Conservation (phyloP, 257 asterid species). For the Nicotiana attenuata region DNA sequence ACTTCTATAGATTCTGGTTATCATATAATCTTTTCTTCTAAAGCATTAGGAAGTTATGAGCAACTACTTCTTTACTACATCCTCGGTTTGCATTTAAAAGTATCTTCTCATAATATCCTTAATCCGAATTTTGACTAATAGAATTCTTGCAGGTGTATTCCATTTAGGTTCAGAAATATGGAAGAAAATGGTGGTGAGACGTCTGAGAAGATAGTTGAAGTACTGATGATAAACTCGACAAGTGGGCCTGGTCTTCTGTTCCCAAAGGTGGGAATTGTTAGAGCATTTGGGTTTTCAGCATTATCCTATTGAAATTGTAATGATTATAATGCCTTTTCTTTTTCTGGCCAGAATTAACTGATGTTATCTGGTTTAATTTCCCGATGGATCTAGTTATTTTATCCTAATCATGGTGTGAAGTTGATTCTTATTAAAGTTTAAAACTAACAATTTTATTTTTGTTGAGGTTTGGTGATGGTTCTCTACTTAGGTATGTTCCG, state of each 20-base stretch:
- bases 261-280: constrained; percentile 60
- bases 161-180: constrained; percentile 44
- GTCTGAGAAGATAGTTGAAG: constrained; percentile 51
- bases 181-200: constrained; percentile 42
- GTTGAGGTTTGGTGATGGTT: not conserved
- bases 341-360: not conserved
- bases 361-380: not conserved
- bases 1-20: not conserved
- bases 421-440: not conserved
- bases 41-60: not conserved
- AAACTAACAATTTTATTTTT: not conserved
- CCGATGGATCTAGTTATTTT: not conserved
- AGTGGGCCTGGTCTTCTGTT: constrained; percentile 98
- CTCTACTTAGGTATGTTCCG: not conserved
- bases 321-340: not conserved
- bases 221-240: constrained; percentile 82
- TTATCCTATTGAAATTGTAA: not conserved
- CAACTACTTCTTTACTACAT: not conserved
- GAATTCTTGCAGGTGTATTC: constrained; percentile 67
- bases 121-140: constrained; percentile 18
- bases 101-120: not conserved
- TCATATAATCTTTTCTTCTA: not conserved
- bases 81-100: not conserved
- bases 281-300: not conserved
- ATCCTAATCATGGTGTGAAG: not conserved